Evolutionary conservation across 1,284 basidiomycete genomes (phyloP), one percentile per base, ranked within the genome.

Genomic region (Inonotus hispidus): DNA sequence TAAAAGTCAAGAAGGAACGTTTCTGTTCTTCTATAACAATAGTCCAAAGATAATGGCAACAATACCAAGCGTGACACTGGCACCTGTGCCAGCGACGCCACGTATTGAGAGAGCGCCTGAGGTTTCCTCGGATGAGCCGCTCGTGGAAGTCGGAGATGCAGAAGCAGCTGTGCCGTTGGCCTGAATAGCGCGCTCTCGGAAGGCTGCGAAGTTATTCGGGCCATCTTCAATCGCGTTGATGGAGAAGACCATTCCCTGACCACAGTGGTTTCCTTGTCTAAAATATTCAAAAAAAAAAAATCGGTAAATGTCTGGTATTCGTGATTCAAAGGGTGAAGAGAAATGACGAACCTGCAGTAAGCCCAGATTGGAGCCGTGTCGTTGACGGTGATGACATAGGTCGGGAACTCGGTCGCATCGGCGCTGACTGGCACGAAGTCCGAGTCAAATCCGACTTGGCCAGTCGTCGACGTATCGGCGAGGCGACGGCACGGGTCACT

Each of bases 231-330:
- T 72, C 7, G 85, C 79, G 70, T 88, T 88, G 65, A 78, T 78
- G 23, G 82, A 72, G 71, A 87, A 85, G 57, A 88, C 84, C 86
- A 87, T 88, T 54, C 84, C 84, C 49, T 74, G 71, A 1, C 77
- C 77, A 67, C 85, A 86, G 71, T 87, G 85, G 53, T 64, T 70
- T 5, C 67, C 66, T 68, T 84, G 82, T 11, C 63, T 49, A 29
- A 54, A 25, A 37, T 38, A n/a, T n/a, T n/a, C n/a, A n/a, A n/a
- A n/a, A 16, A 43, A 43, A 38, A 3, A 23, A 23, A 25, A 41
- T 41, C 35, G 19, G 41, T 43, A 16, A 43, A 16, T 6, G 13
- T 55, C 16, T 23, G 19, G 7, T 35, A 14, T 11, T 7, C 3
- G 7, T 39, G 65, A 2, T 35, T n/a, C 35, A 4, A 52, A 11